Conservation (phyloP, 257 asterid species). For the Galeopsis tetrahit region DNA sequence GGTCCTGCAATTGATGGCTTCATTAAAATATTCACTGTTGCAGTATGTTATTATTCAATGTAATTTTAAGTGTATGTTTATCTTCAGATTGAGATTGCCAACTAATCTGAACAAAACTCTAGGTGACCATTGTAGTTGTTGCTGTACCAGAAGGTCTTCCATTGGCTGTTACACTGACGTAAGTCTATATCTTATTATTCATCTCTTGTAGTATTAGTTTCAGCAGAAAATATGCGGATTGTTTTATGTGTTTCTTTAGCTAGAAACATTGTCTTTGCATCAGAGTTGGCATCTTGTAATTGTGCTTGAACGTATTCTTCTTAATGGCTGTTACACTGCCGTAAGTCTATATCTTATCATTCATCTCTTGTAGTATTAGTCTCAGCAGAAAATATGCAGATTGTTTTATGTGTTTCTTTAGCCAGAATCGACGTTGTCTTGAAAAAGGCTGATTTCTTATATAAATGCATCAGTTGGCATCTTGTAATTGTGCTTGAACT, state of each 20-base stretch:
- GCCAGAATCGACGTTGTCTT: neutral
- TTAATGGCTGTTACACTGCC: constrained; percentile 86
- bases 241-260: neutral
- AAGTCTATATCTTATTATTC: constrained; percentile 39
- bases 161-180: constrained; percentile 96
- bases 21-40: constrained; percentile 83
- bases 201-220: neutral
- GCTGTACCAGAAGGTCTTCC: constrained; percentile 99
- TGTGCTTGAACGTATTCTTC: no score
- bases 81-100: constrained; percentile 28
- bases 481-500: constrained; percentile 17
- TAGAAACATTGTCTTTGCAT: neutral
- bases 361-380: neutral
- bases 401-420: neutral
- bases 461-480: constrained; percentile 13
- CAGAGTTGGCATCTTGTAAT: no score
- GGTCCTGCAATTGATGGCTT: constrained; percentile 80
- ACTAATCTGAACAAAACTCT: constrained; percentile 32
- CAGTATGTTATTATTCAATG: constrained; percentile 58
- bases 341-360: constrained; percentile 50
- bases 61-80: constrained; percentile 5
- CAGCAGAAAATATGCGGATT: constrained; percentile 15
- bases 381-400: constrained; percentile 20
- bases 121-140: constrained; percentile 97
- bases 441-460: neutral